Evolutionary conservation across 1,284 basidiomycete genomes (phyloP).

Genomic region (Irpex sp.): DNA sequence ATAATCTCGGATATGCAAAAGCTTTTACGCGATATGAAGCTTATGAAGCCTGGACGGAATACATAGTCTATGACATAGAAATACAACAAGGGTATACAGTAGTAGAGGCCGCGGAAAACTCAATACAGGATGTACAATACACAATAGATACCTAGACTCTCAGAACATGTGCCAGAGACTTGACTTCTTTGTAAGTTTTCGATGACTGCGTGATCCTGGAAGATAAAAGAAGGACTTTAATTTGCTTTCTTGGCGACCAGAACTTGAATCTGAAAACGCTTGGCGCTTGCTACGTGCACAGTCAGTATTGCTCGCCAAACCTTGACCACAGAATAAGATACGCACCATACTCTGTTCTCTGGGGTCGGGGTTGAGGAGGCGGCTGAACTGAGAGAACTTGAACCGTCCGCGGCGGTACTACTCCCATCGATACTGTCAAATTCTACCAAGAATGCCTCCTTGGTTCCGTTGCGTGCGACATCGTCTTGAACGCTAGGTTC

Average conservation of each 20-base stretch:
- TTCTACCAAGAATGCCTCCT: not conserved
- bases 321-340: not conserved
- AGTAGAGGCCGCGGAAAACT: not conserved
- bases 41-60: too few relatives aligned
- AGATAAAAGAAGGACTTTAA: constrained; percentile 3
- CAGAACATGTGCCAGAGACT: constrained; percentile 14
- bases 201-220: constrained; percentile 12
- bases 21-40: not conserved
- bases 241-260: not conserved
- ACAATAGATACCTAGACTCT: not conserved
- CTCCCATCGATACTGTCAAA: not conserved
- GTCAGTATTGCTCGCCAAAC: not conserved
- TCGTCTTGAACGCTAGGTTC: not conserved
- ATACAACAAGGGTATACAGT: not conserved
- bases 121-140: not conserved
- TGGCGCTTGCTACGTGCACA: constrained; percentile 11
- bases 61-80: not conserved
- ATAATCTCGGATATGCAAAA: not conserved
- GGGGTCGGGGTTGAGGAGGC: not conserved
- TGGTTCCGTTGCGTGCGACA: not conserved
- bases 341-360: constrained; percentile 7
- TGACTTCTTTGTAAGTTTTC: constrained; percentile 13
- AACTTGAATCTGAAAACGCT: not conserved
- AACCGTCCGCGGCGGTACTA: not conserved
- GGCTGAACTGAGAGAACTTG: not conserved